Evolutionary conservation across 345 rosid species (phyloP).

Genomic region (Odontarrhena argentea): DNA sequence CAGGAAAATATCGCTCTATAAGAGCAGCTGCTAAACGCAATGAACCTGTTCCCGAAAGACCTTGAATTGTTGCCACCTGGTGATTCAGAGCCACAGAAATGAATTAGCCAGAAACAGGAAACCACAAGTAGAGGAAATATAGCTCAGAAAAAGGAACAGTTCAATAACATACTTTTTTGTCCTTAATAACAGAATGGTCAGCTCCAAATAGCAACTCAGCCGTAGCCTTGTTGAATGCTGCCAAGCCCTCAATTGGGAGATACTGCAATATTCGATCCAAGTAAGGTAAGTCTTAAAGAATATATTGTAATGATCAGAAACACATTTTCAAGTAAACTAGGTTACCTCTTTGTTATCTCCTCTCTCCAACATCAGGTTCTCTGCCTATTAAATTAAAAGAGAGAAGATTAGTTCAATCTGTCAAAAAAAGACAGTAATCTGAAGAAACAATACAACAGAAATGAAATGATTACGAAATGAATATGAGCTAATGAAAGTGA

Average conservation of each 20-base stretch:
- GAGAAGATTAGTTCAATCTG: not conserved
- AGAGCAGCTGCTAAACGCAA: conserved; percentile 91
- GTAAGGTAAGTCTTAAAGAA: not conserved
- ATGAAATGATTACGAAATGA: conserved; percentile 16
- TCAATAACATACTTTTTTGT: conserved; percentile 55
- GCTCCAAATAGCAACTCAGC: conserved; percentile 90
- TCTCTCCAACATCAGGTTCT: conserved; percentile 83
- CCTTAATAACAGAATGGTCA: conserved; percentile 67
- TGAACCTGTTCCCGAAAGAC: conserved; percentile 98
- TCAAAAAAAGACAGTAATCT: not conserved
- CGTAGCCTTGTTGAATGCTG: conserved; percentile 85
- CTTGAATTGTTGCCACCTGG: conserved; percentile 97
- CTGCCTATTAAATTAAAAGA: conserved; percentile 55
- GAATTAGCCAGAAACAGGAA: not conserved
- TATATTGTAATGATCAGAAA: not conserved
- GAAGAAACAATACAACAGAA: not conserved
- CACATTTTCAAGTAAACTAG: conserved; percentile 19
- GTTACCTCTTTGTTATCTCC: conserved; percentile 96
- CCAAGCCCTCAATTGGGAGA: conserved; percentile 98
- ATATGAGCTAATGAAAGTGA: not conserved
- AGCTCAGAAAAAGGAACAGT: conserved; percentile 17
- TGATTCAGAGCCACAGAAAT: conserved; percentile 11
- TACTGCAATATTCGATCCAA: conserved; percentile 58
- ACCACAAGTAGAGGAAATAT: not conserved
- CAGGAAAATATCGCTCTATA: conserved; percentile 87